These are phyloP conservation scores for Staphylotrichum longicolle DNA, from an alignment of 495 filamentous ascomycete species.

Conservation along the genomic window DNA sequence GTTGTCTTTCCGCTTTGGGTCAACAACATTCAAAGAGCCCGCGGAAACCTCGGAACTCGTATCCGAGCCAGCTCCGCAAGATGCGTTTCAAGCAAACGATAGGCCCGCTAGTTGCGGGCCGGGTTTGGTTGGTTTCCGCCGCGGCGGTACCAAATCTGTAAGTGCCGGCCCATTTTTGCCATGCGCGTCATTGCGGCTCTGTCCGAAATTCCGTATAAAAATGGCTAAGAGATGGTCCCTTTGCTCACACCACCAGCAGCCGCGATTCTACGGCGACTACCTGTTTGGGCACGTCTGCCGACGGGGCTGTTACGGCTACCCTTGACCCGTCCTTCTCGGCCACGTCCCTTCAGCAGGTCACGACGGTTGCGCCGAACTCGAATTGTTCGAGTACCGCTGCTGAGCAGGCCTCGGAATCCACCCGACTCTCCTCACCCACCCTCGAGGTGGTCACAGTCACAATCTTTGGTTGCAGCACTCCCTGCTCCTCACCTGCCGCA, in stretches of 20 bases:
- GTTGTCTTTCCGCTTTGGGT: too few relatives aligned
- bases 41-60: too few relatives aligned
- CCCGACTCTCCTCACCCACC: conserved; percentile 9
- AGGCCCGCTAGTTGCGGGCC: too few relatives aligned
- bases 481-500: not conserved
- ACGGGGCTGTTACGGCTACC: not conserved
- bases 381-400: conserved; percentile 23
- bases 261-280: conserved; percentile 19
- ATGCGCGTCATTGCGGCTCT: too few relatives aligned
- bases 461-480: conserved; percentile 6
- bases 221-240: too few relatives aligned
- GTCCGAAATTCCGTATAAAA: too few relatives aligned
- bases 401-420: conserved; percentile 29
- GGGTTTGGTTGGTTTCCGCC: too few relatives aligned
- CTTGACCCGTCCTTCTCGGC: conserved; percentile 24
- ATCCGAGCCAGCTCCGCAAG: too few relatives aligned
- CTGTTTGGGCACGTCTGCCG: conserved; percentile 24
- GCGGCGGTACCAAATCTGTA: too few relatives aligned
- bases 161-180: too few relatives aligned
- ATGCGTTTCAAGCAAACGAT: too few relatives aligned
- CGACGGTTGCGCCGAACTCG: conserved; percentile 5
- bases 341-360: conserved; percentile 3
- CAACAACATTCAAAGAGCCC: too few relatives aligned
- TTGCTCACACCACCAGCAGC: not conserved
- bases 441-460: conserved; percentile 33